These are phyloP conservation scores for Ascoidea asiatica DNA, from an alignment of 805 yeast species.

Conservation along the genomic window DNA sequence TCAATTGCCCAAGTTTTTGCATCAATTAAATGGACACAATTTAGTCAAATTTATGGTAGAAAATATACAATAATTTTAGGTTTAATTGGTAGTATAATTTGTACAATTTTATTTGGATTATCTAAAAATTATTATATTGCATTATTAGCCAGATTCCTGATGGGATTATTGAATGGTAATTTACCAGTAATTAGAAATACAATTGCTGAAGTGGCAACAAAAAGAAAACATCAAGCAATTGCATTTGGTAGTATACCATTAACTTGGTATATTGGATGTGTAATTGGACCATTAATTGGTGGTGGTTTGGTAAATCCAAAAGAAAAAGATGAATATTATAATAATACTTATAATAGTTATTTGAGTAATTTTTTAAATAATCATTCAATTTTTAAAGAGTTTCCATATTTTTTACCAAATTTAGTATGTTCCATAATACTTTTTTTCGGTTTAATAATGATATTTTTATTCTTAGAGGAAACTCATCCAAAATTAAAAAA, in stretches of 20 bases:
- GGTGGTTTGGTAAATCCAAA: constrained; percentile 36
- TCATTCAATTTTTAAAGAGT: too few relatives aligned
- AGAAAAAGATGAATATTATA: constrained; percentile 15
- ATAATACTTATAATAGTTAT: too few relatives aligned
- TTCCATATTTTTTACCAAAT: constrained; percentile 42
- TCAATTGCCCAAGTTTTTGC: constrained; percentile 46
- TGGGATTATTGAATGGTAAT: constrained; percentile 52
- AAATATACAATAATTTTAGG: constrained; percentile 41
- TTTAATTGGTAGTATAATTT: constrained; percentile 32
- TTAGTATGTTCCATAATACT: constrained; percentile 28
- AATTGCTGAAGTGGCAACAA: constrained; percentile 45
- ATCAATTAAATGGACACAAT: constrained; percentile 46
- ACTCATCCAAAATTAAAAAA: constrained; percentile 28
- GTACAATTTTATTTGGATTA: constrained; percentile 39
- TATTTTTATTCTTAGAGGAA: constrained; percentile 38
- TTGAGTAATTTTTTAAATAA: too few relatives aligned
- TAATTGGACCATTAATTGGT: constrained; percentile 50
- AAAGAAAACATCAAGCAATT: constrained; percentile 44
- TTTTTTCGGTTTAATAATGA: constrained; percentile 21
- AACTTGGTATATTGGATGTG: constrained; percentile 45
- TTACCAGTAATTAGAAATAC: constrained; percentile 50
- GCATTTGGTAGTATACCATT: constrained; percentile 52
- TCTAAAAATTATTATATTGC: constrained; percentile 39
- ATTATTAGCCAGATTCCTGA: constrained; percentile 33
- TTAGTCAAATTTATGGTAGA: constrained; percentile 42